Percentiles rank a stretch among this genome's conserved stretches.
Conservation (phyloP, 306 rosid genomes). For the Argentina anserina region DNA sequence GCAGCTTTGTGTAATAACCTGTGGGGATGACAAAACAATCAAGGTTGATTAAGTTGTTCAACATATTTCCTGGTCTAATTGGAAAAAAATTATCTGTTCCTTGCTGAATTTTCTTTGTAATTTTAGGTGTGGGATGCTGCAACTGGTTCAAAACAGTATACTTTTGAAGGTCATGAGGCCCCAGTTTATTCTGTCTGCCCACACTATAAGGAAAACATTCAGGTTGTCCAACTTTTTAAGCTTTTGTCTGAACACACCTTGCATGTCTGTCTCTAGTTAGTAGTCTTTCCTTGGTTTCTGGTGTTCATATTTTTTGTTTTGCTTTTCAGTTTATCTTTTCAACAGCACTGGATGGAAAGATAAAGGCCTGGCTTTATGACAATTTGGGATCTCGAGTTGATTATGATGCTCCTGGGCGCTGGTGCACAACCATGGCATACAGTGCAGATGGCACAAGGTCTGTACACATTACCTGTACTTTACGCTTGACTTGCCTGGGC, state of each 20-base stretch:
- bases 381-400: conserved; percentile 94
- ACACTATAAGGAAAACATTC: conserved; percentile 85
- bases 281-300: conserved; percentile 6
- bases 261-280: conserved; percentile 1
- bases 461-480: not conserved
- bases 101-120: conserved; percentile 31
- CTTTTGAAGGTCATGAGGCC: conserved; percentile 94
- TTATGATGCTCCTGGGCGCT: conserved; percentile 93
- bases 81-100: conserved; percentile 9
- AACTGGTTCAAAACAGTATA: conserved; percentile 63
- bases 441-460: not conserved
- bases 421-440: conserved; percentile 90
- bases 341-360: conserved; percentile 92
- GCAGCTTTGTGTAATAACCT: conserved; percentile 92
- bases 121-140: conserved; percentile 92
- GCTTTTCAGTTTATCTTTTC: conserved; percentile 83
- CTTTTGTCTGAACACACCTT: conserved; percentile 7
- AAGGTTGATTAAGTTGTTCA: conserved; percentile 49
- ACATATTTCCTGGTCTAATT: conserved; percentile 20
- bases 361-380: conserved; percentile 97
- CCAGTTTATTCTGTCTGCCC: conserved; percentile 92
- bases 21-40: conserved; percentile 95
- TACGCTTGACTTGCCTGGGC: conserved; percentile 1
- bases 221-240: conserved; percentile 38
- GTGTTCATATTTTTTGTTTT: conserved; percentile 16